phyloP scores from a whole-genome alignment of 495 filamentous ascomycete species.

The Neurospora sublineolata region DNA sequence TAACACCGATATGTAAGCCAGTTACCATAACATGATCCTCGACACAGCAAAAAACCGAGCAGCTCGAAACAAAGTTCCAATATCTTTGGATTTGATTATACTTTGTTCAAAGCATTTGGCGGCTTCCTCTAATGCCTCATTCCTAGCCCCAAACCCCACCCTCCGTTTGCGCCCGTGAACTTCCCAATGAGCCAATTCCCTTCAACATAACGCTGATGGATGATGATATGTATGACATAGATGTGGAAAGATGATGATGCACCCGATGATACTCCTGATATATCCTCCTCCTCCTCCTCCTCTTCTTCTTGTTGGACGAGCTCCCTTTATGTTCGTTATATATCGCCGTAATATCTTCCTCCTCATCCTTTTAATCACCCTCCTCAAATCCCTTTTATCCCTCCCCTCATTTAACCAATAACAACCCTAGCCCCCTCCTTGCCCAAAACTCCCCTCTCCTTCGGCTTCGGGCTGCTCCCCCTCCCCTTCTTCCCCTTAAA shows the following conservation, averaged over 20 bases:
- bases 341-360: neutral
- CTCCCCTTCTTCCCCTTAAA: slow-evolving; percentile 79
- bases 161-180: neutral
- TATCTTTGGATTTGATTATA: neutral
- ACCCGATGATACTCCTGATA: neutral
- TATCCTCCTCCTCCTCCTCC: neutral
- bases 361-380: neutral
- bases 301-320: neutral
- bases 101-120: neutral
- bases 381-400: neutral
- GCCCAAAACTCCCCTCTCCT: slow-evolving; percentile 84
- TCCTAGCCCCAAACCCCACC: neutral
- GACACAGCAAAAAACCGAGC: neutral
- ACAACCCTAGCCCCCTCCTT: slow-evolving; percentile 86
- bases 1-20: neutral
- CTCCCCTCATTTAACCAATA: slow-evolving; percentile 29
- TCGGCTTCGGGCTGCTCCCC: slow-evolving; percentile 84
- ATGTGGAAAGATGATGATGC: neutral
- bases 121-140: neutral
- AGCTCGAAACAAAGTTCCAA: neutral
- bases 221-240: neutral
- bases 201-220: neutral
- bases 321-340: neutral
- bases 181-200: neutral
- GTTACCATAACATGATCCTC: neutral